These are phyloP conservation scores for Tetrahymena thermophila DNA, from an alignment of 73 alveolate species.

Conservation along the genomic window DNA sequence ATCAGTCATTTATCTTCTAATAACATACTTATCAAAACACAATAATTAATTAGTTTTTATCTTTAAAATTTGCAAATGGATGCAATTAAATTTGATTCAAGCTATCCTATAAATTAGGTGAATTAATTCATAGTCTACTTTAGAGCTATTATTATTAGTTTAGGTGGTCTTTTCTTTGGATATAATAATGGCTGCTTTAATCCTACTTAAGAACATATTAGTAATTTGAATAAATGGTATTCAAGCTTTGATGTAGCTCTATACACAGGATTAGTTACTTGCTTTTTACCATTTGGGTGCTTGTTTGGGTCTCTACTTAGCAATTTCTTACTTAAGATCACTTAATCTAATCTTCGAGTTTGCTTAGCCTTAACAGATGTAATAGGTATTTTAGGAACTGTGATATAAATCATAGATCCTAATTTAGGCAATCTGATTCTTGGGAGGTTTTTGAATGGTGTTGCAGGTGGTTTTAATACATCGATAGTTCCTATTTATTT, in stretches of 20 bases:
- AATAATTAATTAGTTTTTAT: no score
- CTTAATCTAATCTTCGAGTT: background rate
- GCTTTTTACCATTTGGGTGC: background rate
- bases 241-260: background rate
- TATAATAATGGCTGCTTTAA: background rate
- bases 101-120: background rate
- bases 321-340: background rate
- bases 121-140: background rate
- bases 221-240: background rate
- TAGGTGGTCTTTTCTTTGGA: background rate
- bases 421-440: background rate
- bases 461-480: background rate
- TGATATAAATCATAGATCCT: background rate
- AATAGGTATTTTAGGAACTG: background rate
- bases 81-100: background rate
- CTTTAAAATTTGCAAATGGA: background rate
- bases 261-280: background rate
- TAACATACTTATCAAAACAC: background rate
- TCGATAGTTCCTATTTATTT: background rate
- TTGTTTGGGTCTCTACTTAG: background rate
- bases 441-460: background rate
- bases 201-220: background rate
- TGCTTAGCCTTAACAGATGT: background rate
- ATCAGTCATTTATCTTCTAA: no score
- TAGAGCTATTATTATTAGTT: background rate